Evolutionary conservation across 345 rosid genomes (phyloP), one percentile per base, ranked within the genome.

Genomic region (Gossypium sturtianum): DNA sequence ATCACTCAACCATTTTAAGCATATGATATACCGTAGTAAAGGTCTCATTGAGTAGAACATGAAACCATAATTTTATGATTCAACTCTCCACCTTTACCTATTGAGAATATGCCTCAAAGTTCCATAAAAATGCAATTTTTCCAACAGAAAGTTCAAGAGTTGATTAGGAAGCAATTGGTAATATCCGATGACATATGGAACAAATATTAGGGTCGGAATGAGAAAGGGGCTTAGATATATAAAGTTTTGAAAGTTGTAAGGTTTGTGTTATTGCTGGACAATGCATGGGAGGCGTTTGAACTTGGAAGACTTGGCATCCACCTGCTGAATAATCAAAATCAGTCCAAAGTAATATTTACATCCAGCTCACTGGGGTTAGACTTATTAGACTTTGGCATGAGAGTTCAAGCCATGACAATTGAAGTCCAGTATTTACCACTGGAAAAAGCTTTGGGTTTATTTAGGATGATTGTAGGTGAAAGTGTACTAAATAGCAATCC

Each of bases 251-350:
- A 12, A 0, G 7, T 1, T 15, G 71, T 47, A 29, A 77, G 52
- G 69, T 81, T 81, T 58, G 68, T 74, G 2, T 12, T 81, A 22
- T 63, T 81, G 54, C 17, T 81, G 41, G 83, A 81, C 69, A 75
- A 81, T 70, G 3, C 77, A 6, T 74, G 74, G 77, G 47, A 23
- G 25, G 8, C 0, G 2, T 10, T 81, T 2, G 38, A 78, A 9
- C 77, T 81, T 12, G 2, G 0, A 2, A 0, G 19, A 10, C 6
- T 78, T 0, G 81, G 84, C 12, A 57, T 77, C 38, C 72, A 69
- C 16, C 17, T 49, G 11, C 72, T 4, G 43, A 11, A 70, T 38
- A 20, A 20, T 12, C 19, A 5, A 29, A 51, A 75, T 6, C 60
- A 48, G 43, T 78, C 62, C 44, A 81, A 75, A 68, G 34, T 81